Evolutionary conservation across 148 eudicot species (phyloP).

Genomic region (Amaranthus cruentus): DNA sequence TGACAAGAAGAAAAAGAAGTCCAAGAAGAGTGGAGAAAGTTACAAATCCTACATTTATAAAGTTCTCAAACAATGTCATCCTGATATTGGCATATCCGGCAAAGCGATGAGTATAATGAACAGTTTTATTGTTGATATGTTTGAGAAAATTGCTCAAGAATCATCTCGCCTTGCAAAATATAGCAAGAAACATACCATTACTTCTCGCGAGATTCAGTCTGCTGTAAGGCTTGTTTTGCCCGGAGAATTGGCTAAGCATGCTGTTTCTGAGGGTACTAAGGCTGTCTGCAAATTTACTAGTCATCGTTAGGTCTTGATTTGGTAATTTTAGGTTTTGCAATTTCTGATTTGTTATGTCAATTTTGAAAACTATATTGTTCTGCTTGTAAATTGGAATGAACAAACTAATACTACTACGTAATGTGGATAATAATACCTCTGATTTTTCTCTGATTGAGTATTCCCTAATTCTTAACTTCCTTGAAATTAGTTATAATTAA

Average conservation of each 20-base stretch:
- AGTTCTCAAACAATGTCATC: constrained; percentile 12
- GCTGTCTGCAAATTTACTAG: constrained; percentile 12
- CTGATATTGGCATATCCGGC: constrained; percentile 9
- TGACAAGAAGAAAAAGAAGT: constrained; percentile 13
- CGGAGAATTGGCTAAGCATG: constrained; percentile 14
- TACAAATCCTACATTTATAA: constrained; percentile 16
- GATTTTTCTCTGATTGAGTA: no score
- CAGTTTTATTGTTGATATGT: constrained; percentile 8
- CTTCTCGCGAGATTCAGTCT: constrained; percentile 10
- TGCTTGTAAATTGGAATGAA: no score
- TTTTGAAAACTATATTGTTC: no score
- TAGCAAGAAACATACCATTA: constrained; percentile 11
- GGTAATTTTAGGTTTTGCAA: neutral
- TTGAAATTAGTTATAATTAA: no score
- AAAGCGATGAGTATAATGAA: constrained; percentile 18
- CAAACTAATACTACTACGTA: no score
- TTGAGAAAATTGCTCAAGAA: constrained; percentile 18
- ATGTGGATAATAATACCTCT: no score
- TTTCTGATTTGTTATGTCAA: neutral
- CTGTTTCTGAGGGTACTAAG: constrained; percentile 18
- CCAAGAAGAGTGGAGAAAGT: constrained; percentile 9
- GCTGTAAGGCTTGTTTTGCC: constrained; percentile 13
- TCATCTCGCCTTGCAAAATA: neutral
- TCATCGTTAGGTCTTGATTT: neutral
- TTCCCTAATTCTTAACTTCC: no score